Evolutionary conservation across 768 basidiomycete species (phyloP).

Genomic region (Macrolepiota fuliginosa): DNA sequence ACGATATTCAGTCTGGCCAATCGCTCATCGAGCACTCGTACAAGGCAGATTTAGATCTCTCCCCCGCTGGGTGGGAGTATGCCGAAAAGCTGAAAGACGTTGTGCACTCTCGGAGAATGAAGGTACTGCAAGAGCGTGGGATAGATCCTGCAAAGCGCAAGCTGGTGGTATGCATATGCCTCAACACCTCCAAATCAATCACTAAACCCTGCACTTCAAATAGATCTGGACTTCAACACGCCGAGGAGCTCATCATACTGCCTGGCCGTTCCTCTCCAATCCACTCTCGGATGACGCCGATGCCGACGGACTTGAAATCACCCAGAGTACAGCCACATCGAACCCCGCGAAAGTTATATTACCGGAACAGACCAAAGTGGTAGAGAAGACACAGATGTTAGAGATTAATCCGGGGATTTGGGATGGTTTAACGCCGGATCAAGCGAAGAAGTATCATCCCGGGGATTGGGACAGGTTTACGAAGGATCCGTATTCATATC

Average conservation of each 20-base stretch:
- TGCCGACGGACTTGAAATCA: neutral
- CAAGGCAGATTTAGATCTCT: constrained; percentile 97
- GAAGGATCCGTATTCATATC: constrained; percentile 89
- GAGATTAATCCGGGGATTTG: constrained; percentile 98
- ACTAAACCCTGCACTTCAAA: neutral
- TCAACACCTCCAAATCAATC: neutral
- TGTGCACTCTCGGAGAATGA: constrained; percentile 78
- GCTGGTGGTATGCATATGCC: constrained; percentile 53
- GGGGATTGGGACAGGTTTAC: constrained; percentile 93
- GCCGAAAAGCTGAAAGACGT: constrained; percentile 88
- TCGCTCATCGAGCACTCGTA: constrained; percentile 98
- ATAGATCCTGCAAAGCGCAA: constrained; percentile 57
- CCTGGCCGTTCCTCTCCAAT: constrained; percentile 75
- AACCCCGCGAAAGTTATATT: neutral
- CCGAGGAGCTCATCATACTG: constrained; percentile 89
- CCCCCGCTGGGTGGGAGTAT: constrained; percentile 94
- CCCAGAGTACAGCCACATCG: neutral
- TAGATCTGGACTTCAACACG: constrained; percentile 98
- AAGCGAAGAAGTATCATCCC: constrained; percentile 87
- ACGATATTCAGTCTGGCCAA: constrained; percentile 80
- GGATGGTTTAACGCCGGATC: constrained; percentile 92
- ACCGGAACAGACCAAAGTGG: constrained; percentile 59
- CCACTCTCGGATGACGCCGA: constrained; percentile 13
- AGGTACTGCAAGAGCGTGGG: constrained; percentile 71
- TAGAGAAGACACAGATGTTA: constrained; percentile 95